Conservation (phyloP, 2,329 filamentous ascomycete genomes). For the Trichoderma sp. region DNA sequence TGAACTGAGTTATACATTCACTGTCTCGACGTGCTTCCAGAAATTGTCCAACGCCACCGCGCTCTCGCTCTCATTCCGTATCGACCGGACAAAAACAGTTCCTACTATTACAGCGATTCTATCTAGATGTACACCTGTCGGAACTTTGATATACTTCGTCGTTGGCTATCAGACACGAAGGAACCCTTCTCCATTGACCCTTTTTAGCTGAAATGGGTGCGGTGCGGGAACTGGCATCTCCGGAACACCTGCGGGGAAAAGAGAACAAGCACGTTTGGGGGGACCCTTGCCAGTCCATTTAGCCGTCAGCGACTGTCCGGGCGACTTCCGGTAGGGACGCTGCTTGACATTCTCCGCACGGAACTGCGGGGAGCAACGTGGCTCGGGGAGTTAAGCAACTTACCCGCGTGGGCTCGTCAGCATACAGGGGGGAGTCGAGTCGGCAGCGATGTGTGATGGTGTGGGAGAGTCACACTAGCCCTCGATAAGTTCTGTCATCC, state of each 20-base stretch:
- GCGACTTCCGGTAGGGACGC: neutral
- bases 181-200: neutral
- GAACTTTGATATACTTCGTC: neutral
- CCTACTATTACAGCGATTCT: conserved; percentile 6
- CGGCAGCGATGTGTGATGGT: neutral
- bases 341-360: neutral
- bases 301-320: neutral
- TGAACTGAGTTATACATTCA: neutral
- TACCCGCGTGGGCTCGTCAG: neutral
- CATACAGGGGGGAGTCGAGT: neutral
- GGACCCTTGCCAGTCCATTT: neutral
- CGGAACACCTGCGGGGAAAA: neutral
- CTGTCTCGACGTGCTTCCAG: conserved; percentile 1
- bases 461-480: neutral
- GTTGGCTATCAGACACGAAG: neutral
- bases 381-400: conserved; percentile 10
- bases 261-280: no score
- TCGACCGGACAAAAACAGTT: neutral
- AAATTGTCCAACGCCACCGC: conserved; percentile 3
- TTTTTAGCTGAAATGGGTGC: neutral
- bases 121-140: neutral
- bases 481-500: no score
- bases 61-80: conserved; percentile 1
- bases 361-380: neutral
- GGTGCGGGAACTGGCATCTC: neutral